phyloP scores from a whole-genome alignment of 2,329 filamentous ascomycete genomes.

The Acrodontium crateriforme region DNA sequence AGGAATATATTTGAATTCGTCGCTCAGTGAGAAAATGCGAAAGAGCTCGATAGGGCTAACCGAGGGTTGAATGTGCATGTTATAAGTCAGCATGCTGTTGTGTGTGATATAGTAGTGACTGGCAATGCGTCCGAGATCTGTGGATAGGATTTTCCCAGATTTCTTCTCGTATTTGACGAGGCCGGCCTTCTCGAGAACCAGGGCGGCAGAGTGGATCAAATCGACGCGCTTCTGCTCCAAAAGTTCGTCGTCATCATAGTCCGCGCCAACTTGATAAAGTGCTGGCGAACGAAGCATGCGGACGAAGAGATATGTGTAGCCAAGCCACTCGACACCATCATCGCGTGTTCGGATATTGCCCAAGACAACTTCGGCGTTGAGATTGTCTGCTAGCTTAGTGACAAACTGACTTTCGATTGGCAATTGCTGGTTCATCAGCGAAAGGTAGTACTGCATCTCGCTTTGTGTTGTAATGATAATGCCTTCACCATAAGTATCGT shows the following conservation, averaged over 20 bases:
- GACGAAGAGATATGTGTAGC: slow-evolving; percentile 95
- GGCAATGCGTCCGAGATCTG: slow-evolving; percentile 86
- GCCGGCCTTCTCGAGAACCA: slow-evolving; percentile 72
- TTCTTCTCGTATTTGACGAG: slow-evolving; percentile 94
- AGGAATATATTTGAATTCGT: slow-evolving; percentile 98
- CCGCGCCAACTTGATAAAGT: slow-evolving; percentile 86
- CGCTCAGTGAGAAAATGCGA: slow-evolving; percentile 87
- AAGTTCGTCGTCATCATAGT: slow-evolving; percentile 84
- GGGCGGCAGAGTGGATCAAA: slow-evolving; percentile 83
- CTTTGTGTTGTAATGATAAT: slow-evolving; percentile 95
- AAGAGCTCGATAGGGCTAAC: slow-evolving; percentile 93
- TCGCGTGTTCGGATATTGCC: slow-evolving; percentile 85
- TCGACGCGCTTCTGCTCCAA: slow-evolving; percentile 97
- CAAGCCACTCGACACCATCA: slow-evolving; percentile 97
- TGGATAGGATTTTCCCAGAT: slow-evolving; percentile 73
- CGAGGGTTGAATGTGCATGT: slow-evolving; percentile 82
- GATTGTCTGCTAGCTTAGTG: slow-evolving; percentile 82
- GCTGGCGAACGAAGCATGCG: slow-evolving; percentile 93
- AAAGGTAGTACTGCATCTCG: slow-evolving; percentile 96
- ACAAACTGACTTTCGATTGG: slow-evolving; percentile 96
- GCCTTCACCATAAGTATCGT: slow-evolving; percentile 93
- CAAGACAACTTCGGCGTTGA: slow-evolving; percentile 91
- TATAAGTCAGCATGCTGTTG: slow-evolving; percentile 94
- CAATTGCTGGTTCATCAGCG: slow-evolving; percentile 88
- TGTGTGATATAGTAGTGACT: slow-evolving; percentile 98